Conservation (phyloP, 2,329 filamentous ascomycete genomes). For the Aspergillus aculeatinus region DNA sequence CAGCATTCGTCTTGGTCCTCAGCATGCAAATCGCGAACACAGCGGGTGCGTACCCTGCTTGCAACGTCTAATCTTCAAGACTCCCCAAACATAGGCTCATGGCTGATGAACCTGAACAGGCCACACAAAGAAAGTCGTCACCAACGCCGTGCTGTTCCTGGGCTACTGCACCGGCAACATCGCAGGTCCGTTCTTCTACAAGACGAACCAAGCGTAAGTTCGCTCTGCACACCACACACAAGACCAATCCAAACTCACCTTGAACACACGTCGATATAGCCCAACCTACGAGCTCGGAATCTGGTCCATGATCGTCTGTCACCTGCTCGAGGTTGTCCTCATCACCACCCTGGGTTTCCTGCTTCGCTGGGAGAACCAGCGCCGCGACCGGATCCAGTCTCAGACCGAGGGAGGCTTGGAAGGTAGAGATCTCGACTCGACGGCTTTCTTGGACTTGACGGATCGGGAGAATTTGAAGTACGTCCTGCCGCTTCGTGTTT, state of each 20-base stretch:
- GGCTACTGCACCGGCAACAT: constrained; percentile 63
- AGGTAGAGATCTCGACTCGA: constrained; percentile 49
- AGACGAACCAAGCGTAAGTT: constrained; percentile 48
- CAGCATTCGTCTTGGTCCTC: constrained; percentile 53
- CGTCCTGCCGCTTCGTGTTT: constrained; percentile 1
- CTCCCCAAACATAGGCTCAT: too few species aligned
- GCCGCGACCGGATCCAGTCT: constrained; percentile 51
- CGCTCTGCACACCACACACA: background rate
- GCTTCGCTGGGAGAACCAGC: constrained; percentile 51
- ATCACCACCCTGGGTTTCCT: constrained; percentile 49
- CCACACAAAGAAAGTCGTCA: constrained; percentile 64
- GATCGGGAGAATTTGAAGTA: constrained; percentile 54
- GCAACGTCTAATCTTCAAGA: background rate
- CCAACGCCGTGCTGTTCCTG: constrained; percentile 61
- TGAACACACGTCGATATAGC: constrained; percentile 16
- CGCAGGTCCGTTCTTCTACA: constrained; percentile 63
- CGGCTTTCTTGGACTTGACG: constrained; percentile 56
- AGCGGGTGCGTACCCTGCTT: constrained; percentile 32
- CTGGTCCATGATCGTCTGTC: constrained; percentile 58
- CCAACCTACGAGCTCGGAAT: constrained; percentile 54
- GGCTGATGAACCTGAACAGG: constrained; percentile 38
- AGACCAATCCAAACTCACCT: too few species aligned
- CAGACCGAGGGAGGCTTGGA: constrained; percentile 48
- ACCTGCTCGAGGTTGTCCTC: constrained; percentile 52
- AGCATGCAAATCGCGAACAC: constrained; percentile 49